These are phyloP conservation scores for Laguncularia racemosa DNA, from an alignment of 345 rosid genomes.

Conservation along the genomic window DNA sequence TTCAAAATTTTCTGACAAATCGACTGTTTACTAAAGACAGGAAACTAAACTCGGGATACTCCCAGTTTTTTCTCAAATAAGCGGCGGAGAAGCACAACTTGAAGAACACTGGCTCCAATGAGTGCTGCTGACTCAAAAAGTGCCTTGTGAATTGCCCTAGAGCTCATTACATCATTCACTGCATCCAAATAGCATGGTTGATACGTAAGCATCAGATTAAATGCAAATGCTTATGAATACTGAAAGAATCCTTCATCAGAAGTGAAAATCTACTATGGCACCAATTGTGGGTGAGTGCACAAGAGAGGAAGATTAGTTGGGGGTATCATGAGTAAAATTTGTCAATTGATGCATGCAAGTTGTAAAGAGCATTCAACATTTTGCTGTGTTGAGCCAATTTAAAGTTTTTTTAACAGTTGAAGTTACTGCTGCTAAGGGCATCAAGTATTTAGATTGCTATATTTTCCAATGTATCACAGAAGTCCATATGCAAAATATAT, in stretches of 20 bases:
- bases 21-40: not conserved
- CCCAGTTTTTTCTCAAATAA: constrained; percentile 64
- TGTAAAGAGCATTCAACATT: too few species aligned
- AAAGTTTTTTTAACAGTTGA: too few species aligned
- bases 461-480: too few species aligned
- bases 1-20: not conserved
- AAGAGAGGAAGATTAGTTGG: too few species aligned
- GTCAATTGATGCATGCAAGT: too few species aligned
- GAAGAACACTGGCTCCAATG: constrained; percentile 46
- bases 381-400: too few species aligned
- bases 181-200: constrained; percentile 15
- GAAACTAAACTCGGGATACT: constrained; percentile 46
- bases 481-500: too few species aligned
- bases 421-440: too few species aligned
- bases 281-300: too few species aligned
- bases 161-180: constrained; percentile 62
- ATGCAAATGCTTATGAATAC: not conserved
- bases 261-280: too few species aligned
- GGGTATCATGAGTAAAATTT: too few species aligned
- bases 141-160: constrained; percentile 61
- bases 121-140: constrained; percentile 56
- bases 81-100: constrained; percentile 61
- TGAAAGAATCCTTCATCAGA: not conserved
- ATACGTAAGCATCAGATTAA: not conserved
- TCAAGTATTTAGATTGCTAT: too few species aligned